Evolutionary conservation across 2,329 filamentous ascomycete species (phyloP), one percentile per base, ranked within the genome.

Genomic region (Diplodia scrobiculata): DNA sequence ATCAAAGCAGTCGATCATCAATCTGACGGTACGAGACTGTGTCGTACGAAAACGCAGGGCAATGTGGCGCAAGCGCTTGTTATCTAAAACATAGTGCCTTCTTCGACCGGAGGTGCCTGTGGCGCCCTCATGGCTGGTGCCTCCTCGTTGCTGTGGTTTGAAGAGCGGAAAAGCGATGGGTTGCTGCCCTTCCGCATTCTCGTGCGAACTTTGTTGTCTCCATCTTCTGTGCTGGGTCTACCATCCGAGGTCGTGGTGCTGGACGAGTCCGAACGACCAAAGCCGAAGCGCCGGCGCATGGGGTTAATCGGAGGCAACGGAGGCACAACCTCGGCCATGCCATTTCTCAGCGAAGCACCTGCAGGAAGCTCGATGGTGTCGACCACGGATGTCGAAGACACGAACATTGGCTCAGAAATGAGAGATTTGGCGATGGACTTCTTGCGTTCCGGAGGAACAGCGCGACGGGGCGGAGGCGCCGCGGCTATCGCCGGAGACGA

Each of bases 301-400:
- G 86, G 85, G 71, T 87, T 87, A 80, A 87, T 84, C 0, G 84
- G 82, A 32, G 85, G 85, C 6, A 87, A 74, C 1, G 85, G 84
- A 11, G 84, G 84, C 1, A 79, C 75, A 21, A 74, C 72, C 11
- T 72, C 70, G n/a, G 76, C 74, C 69, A 79, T 80, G 55, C 83
- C 84, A 66, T 84, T 86, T 74, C 77, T 82, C 41, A 86, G 76
- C 5, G 81, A 83, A 1, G 84, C 82, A 32, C 83, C 83, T n/a
- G 81, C 72, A 14, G 85, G 85, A 11, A 88, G 79, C 41, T 83
- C 84, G 41, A 87, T 79, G 0, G 84, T 83, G 53, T 86, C 84
- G 32, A 87, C 81, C 52, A 84, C 84, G 1, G 84, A 86, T 3
- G 86, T 88, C 10, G 80, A 80, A 1, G 81, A 83, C 29, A 84